These are phyloP conservation scores for Setaria viridis DNA, from an alignment of 202 grass and related monocot genomes.

Conservation along the genomic window DNA sequence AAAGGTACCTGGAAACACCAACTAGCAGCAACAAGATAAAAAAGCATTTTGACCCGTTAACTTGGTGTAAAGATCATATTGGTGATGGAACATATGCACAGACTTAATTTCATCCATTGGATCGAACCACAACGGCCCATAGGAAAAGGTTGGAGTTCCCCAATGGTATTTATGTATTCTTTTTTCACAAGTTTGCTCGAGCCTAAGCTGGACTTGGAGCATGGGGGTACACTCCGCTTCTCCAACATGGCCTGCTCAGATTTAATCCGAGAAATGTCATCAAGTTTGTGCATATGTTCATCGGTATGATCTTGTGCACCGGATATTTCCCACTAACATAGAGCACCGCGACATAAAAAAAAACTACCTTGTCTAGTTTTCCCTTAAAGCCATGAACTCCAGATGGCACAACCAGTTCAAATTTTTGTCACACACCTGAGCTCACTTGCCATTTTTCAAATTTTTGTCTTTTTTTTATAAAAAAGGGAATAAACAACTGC, in stretches of 20 bases:
- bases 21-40: not conserved
- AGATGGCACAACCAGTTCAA: not conserved
- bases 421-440: conserved; percentile 7
- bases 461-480: not conserved
- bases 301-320: not conserved
- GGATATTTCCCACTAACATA: not conserved
- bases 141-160: too few relatives aligned
- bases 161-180: too few relatives aligned
- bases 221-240: not conserved
- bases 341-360: not conserved
- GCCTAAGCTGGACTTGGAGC: not conserved
- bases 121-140: not conserved
- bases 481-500: not conserved
- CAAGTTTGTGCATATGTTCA: not conserved
- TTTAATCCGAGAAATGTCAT: not conserved
- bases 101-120: not conserved
- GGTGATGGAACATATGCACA: not conserved
- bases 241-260: not conserved
- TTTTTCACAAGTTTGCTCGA: not conserved
- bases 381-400: not conserved
- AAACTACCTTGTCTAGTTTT: not conserved
- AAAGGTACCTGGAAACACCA: not conserved
- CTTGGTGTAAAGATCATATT: not conserved
- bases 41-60: not conserved
- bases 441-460: not conserved